phyloP scores from a whole-genome alignment of 371 early-diverging fungal genomes.

The Rhizopus stolonifer region DNA sequence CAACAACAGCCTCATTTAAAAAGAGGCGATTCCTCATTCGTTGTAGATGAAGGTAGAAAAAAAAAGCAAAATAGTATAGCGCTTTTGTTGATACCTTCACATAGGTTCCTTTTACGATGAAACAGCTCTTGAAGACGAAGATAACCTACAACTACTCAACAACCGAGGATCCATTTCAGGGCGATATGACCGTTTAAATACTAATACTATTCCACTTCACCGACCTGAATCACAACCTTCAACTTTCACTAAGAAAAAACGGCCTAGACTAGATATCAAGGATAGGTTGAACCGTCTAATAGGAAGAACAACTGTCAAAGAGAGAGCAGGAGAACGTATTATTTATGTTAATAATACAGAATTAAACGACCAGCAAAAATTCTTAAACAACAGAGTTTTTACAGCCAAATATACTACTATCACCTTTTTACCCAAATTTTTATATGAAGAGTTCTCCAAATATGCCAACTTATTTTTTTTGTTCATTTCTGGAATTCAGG shows the following conservation, averaged over 20 bases:
- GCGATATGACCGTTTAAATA: slow-evolving; percentile 1
- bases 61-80: background rate
- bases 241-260: background rate
- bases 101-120: slow-evolving; percentile 50
- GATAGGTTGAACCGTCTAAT: slow-evolving; percentile 19
- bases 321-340: slow-evolving; percentile 54
- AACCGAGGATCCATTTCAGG: slow-evolving; percentile 49
- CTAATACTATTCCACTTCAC: slow-evolving; percentile 12
- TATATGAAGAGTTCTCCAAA: slow-evolving; percentile 93
- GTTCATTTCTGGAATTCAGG: slow-evolving; percentile 86
- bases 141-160: slow-evolving; percentile 42
- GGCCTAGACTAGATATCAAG: slow-evolving; percentile 10
- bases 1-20: slow-evolving; percentile 14
- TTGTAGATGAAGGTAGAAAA: slow-evolving; percentile 29
- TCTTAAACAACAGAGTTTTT: slow-evolving; percentile 80
- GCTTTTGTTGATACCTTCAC: background rate
- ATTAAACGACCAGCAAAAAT: slow-evolving; percentile 74
- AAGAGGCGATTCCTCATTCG: slow-evolving; percentile 28
- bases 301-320: slow-evolving; percentile 34
- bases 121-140: slow-evolving; percentile 44
- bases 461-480: slow-evolving; percentile 96
- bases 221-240: slow-evolving; percentile 18
- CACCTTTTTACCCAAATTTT: slow-evolving; percentile 91
- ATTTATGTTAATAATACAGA: slow-evolving; percentile 84
- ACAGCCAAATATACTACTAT: slow-evolving; percentile 89